Evolutionary conservation across 1,139 yeast species (phyloP).

Genomic region (Yamadazyma jaroonii): DNA sequence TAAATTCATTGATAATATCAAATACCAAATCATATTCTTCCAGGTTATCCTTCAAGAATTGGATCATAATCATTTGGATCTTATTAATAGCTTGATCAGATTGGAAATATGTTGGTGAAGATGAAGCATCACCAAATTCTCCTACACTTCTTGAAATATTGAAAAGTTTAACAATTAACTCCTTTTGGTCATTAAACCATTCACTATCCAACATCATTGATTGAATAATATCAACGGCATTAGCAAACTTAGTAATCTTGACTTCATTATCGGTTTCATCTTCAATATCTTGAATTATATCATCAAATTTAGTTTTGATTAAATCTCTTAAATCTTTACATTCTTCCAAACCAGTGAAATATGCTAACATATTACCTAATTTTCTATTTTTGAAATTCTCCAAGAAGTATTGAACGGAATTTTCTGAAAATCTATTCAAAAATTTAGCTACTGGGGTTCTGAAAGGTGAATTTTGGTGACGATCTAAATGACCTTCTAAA

Average conservation of each 20-base stretch:
- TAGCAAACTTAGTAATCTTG: conserved; percentile 65
- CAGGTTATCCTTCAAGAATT: conserved; percentile 38
- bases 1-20: conserved; percentile 47
- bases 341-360: conserved; percentile 57
- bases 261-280: conserved; percentile 51
- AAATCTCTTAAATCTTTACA: conserved; percentile 56
- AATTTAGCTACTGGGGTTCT: conserved; percentile 89
- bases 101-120: conserved; percentile 67
- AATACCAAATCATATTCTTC: conserved; percentile 38
- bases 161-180: conserved; percentile 46
- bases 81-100: conserved; percentile 69
- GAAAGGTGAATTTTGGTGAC: conserved; percentile 87
- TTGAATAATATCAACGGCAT: conserved; percentile 61
- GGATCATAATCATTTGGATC: conserved; percentile 55
- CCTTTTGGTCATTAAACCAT: conserved; percentile 62
- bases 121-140: conserved; percentile 37
- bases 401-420: conserved; percentile 69
- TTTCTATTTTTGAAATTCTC: conserved; percentile 66
- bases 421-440: conserved; percentile 76
- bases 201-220: conserved; percentile 50
- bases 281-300: conserved; percentile 32
- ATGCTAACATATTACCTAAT: conserved; percentile 64
- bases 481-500: conserved; percentile 79
- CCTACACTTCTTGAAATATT: conserved; percentile 45
- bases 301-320: conserved; percentile 51